Evolutionary conservation across 2,329 filamentous ascomycete species (phyloP), one percentile per base, ranked within the genome.

Genomic region (Bisporella sp.): DNA sequence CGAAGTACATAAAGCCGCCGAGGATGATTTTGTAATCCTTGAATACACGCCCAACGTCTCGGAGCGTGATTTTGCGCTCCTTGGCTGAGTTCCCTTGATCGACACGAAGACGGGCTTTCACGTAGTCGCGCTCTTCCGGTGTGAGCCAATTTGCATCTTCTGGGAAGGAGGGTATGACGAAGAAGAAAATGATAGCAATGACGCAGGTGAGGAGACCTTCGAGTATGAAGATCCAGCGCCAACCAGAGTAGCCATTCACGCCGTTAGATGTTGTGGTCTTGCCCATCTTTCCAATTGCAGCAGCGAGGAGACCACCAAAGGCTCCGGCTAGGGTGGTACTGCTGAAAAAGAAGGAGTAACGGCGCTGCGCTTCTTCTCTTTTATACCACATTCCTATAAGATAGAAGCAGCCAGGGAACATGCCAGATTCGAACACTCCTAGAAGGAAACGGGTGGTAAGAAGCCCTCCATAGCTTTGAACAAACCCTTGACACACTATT

Each of bases 291-390:
- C 88, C 88, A 55, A 96, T 95, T 0, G 85, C 91, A 1, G 82
- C 85, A 1, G 91, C 91, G 4, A 96, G 75, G 1, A 96, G 76
- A 2, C 90, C 90, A 41, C 89, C 90, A 61, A 96, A 96, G 0
- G 89, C 87, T 32, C 87, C 87, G 1, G 87, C 87, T 4, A 92
- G 72, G 0, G 84, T 87, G 1, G 87, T 91, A 31, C 78, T 88
- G 62, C 80, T 84, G 74, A 97, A 97, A 75, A 97, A 97, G 73
- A 97, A 91, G 12, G 84, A 87, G 70, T 91, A 96, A 31, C 93
- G 83, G 62, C 89, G 89, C 69, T 97, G 92, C 2, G 91, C 89
- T 69, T 97, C 93, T 42, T 75, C 75, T 53, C 92, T 82, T 53
- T 84, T 83, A 62, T 97, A 99, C 90, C 87, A 95, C 84, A 92